Evolutionary conservation across 805 yeast species (phyloP).

Genomic region (Spathaspora boniae): DNA sequence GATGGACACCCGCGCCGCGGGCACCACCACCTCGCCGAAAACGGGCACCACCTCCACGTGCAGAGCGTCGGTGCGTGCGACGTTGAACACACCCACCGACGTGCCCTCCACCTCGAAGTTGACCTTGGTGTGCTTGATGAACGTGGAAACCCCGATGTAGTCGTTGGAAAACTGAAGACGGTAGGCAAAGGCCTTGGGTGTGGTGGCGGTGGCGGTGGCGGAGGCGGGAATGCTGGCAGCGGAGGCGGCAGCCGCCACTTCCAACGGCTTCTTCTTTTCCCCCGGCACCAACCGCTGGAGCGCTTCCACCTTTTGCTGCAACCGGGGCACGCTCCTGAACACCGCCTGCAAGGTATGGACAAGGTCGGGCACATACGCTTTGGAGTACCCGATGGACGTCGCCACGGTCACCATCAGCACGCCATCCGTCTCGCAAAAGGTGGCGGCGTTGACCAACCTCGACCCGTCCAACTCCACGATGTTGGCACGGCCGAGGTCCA

Average conservation of each 20-base stretch:
- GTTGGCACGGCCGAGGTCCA: constrained; percentile 7
- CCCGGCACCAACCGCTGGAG: neutral
- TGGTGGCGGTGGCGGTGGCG: too few relatives aligned
- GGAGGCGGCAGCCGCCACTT: neutral
- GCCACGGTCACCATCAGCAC: constrained; percentile 3
- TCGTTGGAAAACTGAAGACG: constrained; percentile 25
- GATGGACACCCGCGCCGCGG: constrained; percentile 39
- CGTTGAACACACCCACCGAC: constrained; percentile 20
- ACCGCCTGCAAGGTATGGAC: constrained; percentile 5
- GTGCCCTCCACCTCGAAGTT: constrained; percentile 35
- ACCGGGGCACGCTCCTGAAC: constrained; percentile 1
- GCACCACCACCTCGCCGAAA: constrained; percentile 39
- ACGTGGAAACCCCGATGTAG: constrained; percentile 34
- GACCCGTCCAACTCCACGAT: constrained; percentile 11
- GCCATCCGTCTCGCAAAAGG: constrained; percentile 1
- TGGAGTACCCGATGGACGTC: constrained; percentile 9
- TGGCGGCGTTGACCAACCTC: constrained; percentile 6
- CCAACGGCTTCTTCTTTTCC: constrained; percentile 1
- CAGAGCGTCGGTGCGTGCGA: constrained; percentile 13
- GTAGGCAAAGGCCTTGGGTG: constrained; percentile 15
- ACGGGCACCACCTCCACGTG: constrained; percentile 19
- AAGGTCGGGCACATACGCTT: constrained; percentile 10
- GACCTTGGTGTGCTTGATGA: constrained; percentile 27
- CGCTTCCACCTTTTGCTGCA: constrained; percentile 4
- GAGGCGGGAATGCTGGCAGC: neutral